Conservation (phyloP, 2,329 filamentous ascomycete genomes). For the Arthrobotrys sinensis region DNA sequence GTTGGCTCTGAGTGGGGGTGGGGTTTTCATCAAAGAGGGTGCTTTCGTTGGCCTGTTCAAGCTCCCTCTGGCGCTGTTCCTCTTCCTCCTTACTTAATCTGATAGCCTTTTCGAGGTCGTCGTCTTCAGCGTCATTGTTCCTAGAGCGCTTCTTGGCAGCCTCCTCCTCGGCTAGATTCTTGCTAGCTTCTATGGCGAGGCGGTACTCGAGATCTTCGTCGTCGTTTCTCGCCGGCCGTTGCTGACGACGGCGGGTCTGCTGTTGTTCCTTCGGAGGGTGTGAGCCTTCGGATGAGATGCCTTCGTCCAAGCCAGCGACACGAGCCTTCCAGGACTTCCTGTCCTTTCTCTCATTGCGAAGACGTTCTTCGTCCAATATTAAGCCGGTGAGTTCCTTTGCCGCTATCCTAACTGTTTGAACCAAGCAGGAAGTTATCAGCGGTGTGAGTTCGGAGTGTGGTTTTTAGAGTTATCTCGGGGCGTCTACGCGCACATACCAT, state of each 20-base stretch:
- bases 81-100: slow-evolving; percentile 97
- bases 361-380: slow-evolving; percentile 91
- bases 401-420: slow-evolving; percentile 84
- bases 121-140: slow-evolving; percentile 75
- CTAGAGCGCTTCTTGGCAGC: slow-evolving; percentile 78
- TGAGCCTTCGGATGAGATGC: slow-evolving; percentile 69
- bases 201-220: slow-evolving; percentile 93
- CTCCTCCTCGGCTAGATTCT: slow-evolving; percentile 94
- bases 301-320: slow-evolving; percentile 92
- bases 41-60: slow-evolving; percentile 87
- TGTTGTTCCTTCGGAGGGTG: slow-evolving; percentile 64
- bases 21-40: slow-evolving; percentile 88
- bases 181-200: slow-evolving; percentile 93
- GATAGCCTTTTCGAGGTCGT: slow-evolving; percentile 94
- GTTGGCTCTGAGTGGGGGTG: slow-evolving; percentile 75
- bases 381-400: slow-evolving; percentile 95
- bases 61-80: slow-evolving; percentile 81
- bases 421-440: slow-evolving; percentile 64
- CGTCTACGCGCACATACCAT: slow-evolving; percentile 75
- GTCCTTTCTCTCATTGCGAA: slow-evolving; percentile 90
- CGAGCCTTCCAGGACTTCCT: slow-evolving; percentile 97
- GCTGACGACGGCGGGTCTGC: slow-evolving; percentile 70
- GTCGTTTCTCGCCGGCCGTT: slow-evolving; percentile 72
- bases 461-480: background rate
- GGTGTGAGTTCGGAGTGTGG: slow-evolving; percentile 35